Evolutionary conservation across 441 rosid species (phyloP), one percentile per base, ranked within the genome.

Genomic region (Croton setiger): DNA sequence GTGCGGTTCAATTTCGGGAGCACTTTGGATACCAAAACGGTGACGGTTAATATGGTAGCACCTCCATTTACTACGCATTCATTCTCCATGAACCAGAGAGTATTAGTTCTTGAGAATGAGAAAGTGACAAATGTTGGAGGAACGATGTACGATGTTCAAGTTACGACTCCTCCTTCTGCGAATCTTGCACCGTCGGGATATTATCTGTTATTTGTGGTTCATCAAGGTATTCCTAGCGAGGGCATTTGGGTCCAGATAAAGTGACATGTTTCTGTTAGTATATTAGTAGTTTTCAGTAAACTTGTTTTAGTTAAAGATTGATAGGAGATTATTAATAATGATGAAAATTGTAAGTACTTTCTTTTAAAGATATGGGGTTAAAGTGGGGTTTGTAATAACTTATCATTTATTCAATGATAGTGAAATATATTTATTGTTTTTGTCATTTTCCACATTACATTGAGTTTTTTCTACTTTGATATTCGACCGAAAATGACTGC

Each of bases 21-120:
- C 27, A 55, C 75, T 17, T n/a, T 71, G 44, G 47, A 78, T 20
- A 47, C 31, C 0, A 75, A 62, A 58, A 69, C 36, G 52, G 71
- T 84, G 47, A 78, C 88, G 1, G 86, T 88, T 44, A 78, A 80
- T 47, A 78, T 91, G 58, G 66, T 88, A 43, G 78, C 95, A 17
- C 97, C 98, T 17, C 75, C 95, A 0, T 91, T 93, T 66, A 76
- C 89, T 11, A 91, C 96, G 0, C 96, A 93, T 74, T 88, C 92
- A 0, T 85, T 89, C 17, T 81, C 87, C 2, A 91, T 93, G 98
- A 93, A 85, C 63, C 96, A 88, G 78, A 88, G 91, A 71, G 75
- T 88, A 87, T 77, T 93, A 56, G 77, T 81, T 43, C 78, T 93
- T 48, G 86, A 76, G 62, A 68, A 74, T 21, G 80, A 84, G 44